A percentile compares a stretch with the other conserved stretches of the same genome.
phyloP scores from a whole-genome alignment of 148 eudicot genomes.

The Heliamphora exappendiculata region DNA sequence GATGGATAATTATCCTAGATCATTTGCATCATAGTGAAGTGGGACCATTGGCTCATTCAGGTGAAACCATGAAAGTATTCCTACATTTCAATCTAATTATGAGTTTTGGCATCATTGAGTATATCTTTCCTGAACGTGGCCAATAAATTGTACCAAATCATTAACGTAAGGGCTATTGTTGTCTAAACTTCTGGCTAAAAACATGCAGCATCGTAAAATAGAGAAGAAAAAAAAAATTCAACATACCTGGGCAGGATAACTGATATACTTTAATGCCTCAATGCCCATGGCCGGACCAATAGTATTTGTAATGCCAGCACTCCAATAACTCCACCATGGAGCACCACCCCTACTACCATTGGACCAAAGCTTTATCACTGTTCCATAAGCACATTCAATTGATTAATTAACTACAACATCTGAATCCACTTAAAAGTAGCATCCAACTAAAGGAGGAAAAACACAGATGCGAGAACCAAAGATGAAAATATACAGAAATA shows the following conservation, averaged over 20 bases:
- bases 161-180: background rate
- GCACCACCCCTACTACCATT: conserved; percentile 65
- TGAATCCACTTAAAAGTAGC: too few relatives aligned
- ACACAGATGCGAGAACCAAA: background rate
- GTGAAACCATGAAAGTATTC: background rate
- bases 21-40: background rate
- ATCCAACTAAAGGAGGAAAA: background rate
- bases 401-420: background rate
- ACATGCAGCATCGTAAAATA: too few relatives aligned
- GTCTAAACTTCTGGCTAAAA: background rate
- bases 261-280: conserved; percentile 89
- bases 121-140: background rate
- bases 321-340: conserved; percentile 98
- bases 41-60: background rate
- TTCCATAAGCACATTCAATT: conserved; percentile 6
- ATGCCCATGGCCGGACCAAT: conserved; percentile 99
- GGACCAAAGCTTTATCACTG: conserved; percentile 83
- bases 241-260: conserved; percentile 91
- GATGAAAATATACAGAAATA: background rate
- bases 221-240: conserved; percentile 1
- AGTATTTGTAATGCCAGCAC: conserved; percentile 96
- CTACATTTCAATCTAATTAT: background rate
- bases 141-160: background rate
- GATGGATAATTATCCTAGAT: background rate
- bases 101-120: background rate